Base-by-base conservation (phyloP, 352 stramenopile species). In the Globisporangium lucens region DNA sequence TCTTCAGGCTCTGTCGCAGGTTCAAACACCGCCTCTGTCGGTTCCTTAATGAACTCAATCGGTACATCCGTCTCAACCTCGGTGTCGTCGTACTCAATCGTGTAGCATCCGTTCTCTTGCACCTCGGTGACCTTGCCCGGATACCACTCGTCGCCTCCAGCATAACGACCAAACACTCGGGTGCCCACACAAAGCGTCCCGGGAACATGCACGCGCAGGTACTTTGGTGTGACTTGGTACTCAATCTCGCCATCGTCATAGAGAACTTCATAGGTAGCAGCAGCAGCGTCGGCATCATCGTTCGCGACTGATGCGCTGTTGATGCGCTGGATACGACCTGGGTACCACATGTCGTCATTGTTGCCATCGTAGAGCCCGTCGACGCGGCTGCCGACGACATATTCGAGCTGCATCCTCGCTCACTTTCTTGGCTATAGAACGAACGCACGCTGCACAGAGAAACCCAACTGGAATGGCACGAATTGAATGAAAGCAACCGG, bases 291-390 rank as follows among this genome's bases (percentile, higher is more conserved):
- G 56, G 57, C 56, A 33, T 75, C 62, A n/a, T 59, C 65, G 0
- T 47, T 47, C 20, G 38, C 38, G 12, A 12, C 38, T 47, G 13
- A 47, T 20, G 53, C 10, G 15, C 13, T 60, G 61, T 89, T 60
- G 41, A 81, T 66, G 17, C 63, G 65, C 27, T 72, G 70, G 61
- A 94, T 71, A 20, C 71, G 66, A 9, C 78, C 88, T 1, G 85
- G 83, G 59, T 94, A 94, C 86, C 87, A 93, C 68, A 92, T 82
- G 52, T 90, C 83, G 69, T 90, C 83, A 9, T 67, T 75, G 68
- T 93, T 93, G 69, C 81, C 82, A 73, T 91, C 87, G 55, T 95
- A 95, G 47, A 95, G 77, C 1, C 82, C 85, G 64, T 95, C 87
- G 17, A 95, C 85, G 33, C 87, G 85, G 47, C 78, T 75, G 33